phyloP scores from a whole-genome alignment of 129 eudicot genomes.

The Erigeron canadensis region DNA sequence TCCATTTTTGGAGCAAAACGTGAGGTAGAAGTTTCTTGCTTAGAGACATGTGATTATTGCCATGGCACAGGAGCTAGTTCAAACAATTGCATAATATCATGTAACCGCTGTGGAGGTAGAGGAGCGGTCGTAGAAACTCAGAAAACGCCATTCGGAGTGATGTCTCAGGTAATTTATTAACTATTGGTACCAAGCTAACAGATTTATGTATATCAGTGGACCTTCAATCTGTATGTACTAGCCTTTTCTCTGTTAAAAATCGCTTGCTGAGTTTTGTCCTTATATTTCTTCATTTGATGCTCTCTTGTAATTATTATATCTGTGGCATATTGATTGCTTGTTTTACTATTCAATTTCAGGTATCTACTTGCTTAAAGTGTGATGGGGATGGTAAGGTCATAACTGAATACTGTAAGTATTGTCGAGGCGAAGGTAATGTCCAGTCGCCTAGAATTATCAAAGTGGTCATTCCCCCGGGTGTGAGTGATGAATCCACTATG shows the following conservation, averaged over 20 bases:
- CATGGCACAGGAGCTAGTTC: conserved; percentile 91
- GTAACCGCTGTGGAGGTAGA: conserved; percentile 75
- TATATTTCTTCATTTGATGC: no score
- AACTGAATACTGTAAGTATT: conserved; percentile 57
- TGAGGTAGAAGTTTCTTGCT: conserved; percentile 61
- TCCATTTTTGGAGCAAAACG: conserved; percentile 73
- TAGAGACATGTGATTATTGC: conserved; percentile 69
- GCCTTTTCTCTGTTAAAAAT: background rate
- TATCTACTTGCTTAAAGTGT: conserved; percentile 75
- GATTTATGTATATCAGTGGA: background rate
- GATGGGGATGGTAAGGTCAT: conserved; percentile 74
- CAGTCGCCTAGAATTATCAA: conserved; percentile 47
- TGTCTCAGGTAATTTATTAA: conserved; percentile 68
- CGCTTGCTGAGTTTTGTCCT: background rate
- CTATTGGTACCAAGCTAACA: background rate
- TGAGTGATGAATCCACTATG: conserved; percentile 71
- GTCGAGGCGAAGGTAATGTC: conserved; percentile 70
- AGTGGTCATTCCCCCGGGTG: conserved; percentile 79
- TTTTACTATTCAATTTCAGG: conserved; percentile 35
- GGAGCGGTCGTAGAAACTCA: conserved; percentile 68
- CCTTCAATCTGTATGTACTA: background rate
- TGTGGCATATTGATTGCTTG: conserved; percentile 1
- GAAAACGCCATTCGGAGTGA: conserved; percentile 82
- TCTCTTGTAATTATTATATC: background rate
- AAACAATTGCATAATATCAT: conserved; percentile 43